Evolutionary conservation across 1,284 basidiomycete genomes (phyloP), one percentile per base, ranked within the genome.

Genomic region (Leccinum laetum): DNA sequence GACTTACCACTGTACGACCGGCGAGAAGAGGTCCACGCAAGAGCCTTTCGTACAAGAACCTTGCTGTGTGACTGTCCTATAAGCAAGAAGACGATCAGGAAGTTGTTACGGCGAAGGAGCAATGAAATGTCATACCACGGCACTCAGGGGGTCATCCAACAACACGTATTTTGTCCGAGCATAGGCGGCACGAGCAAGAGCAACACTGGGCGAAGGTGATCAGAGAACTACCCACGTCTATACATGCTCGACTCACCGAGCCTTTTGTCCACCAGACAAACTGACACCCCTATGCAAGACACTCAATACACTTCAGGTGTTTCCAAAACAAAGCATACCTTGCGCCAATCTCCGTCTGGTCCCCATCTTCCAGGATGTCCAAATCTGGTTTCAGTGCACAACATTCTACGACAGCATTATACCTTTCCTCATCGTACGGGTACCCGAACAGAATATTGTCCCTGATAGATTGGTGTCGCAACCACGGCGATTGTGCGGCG

Each of bases 371-470:
- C 2, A 84, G 68, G 0, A 83, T 78, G 18, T 80, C 75, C 64
- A 84, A 67, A 69, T 94, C 92, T 0, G 84, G 81, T 24, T 77
- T 76, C 62, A 94, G 75, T 1, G 89, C 88, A 70, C 92, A 94
- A 49, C 80, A 81, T 60, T 87, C 83, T 6, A 90, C 70, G 56
- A 83, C 83, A 0, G 69, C 70, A 11, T 77, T 66, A 62, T 84
- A 84, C 24, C 81, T 74, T 53, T 74, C 72, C 61, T 81, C 76
- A 46, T 85, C 80, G 61, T 73, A 80, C 3, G 75, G 75, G n/a
- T 71, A 72, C 1, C 82, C 83, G 66, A 84, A 85, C 7, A 84
- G 69, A 60, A 85, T 83, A 64, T 84, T 84, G 26, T 83, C 80
- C 64, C 72, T 78, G 68, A 81, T 78, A 2, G 75, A 73, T 39